Base-by-base conservation (phyloP, 75 land plant genomes). In the Picea sitchensis region DNA sequence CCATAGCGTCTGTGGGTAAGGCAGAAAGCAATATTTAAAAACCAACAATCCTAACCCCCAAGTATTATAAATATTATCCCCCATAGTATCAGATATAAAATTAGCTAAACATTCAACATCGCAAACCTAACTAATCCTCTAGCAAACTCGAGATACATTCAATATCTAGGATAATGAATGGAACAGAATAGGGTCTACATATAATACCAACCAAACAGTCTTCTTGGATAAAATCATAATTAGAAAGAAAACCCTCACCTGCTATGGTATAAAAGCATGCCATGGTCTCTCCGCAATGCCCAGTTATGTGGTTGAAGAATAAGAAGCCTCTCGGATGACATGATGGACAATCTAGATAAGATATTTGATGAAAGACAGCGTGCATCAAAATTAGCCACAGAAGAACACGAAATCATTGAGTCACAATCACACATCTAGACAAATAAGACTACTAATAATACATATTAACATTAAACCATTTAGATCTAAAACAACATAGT, bases 261-360 rank as follows among this genome's bases (percentile, higher is more conserved):
- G 86, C 81, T 84, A 71, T 88, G 86, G 79, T 86, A 92, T 44
- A 92, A 56, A 58, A 92, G 87, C 88, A 92, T 79, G 58, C 92
- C 94, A 74, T 86, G 87, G 47, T 92, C 94, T 86, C 92, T 82
- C 73, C 90, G 84, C 61, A 84, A 26, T 5, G 79, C 65, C 94
- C 94, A 92, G 51, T 90, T 84, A 56, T 85, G 84, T 60, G 92
- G 94, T 82, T 88, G 90, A 41, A 92, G 75, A 76, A 90, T 80
- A 61, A 90, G 81, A 78, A 92, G 75, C 74, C 92, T 90, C 63
- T 92, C 92, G n/a, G 90, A 86, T 82, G 94, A 92, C 89, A 89
- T 88, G 47, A 92, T 80, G 13, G 94, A 88, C 59, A 92, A 77
- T 77, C 92, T 92, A 63, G 31, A 84, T 71, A 69, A 61, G 57